Base-by-base conservation (phyloP, 306 rosid species). In the Rosa rugosa region DNA sequence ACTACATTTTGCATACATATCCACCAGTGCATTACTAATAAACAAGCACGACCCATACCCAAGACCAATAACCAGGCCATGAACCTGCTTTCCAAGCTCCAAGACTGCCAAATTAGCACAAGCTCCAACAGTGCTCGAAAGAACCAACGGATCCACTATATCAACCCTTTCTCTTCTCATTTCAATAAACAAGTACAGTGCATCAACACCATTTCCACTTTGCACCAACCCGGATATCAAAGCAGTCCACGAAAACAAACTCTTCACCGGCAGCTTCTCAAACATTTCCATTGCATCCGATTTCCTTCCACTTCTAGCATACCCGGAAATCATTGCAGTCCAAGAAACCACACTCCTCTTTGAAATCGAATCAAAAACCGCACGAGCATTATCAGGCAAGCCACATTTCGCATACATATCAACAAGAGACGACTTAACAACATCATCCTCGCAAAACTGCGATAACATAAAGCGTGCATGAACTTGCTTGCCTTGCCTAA, bases 1-100 rank as follows among this genome's bases (percentile, higher is more conserved):
- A 62, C 97, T 92, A 71, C 98, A 92, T 86, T 89, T 92, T 8
- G 97, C 97, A 75, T 94, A 92, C 97, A 92, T 92, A 83, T 91
- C 97, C 27, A 94, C 86, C 38, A 94, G 86, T 3, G 97, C 90
- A 77, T 94, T 94, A 74, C 99, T 89, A 67, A 88, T 85, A 80
- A 84, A 92, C 75, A 94, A 79, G 72, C 97, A 94, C 68, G 95
- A 89, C 42, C 85, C 97, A 60, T 83, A 94, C 17, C 97, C 97
- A 76, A 91, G 89, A 36, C 79, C 60, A 45, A 88, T 83, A 65
- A 94, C 89, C 51, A 87, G 42, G 50, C 89, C 80, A 83, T 92
- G 97, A 31, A 88, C 82, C 88, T 92, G 92, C 86, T 85, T 94
- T 31, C 99, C 99, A 46, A 89, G 93, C 87, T 87, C 93, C 77